These are phyloP conservation scores for Allium fistulosum DNA, from an alignment of 106 monocot genomes.

Conservation along the genomic window DNA sequence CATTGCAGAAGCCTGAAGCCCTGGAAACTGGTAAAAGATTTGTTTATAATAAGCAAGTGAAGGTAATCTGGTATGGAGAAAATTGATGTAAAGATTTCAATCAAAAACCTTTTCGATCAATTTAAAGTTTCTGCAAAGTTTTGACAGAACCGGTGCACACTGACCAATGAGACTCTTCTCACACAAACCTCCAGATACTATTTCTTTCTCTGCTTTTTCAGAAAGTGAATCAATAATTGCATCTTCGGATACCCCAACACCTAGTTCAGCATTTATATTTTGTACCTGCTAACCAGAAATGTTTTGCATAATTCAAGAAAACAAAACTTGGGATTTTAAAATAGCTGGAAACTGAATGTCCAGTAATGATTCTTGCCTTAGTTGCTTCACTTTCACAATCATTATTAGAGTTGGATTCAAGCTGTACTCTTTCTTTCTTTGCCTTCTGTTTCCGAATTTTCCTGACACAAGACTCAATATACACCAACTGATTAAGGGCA, in stretches of 20 bases:
- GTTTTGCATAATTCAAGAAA: not conserved
- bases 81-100: not conserved
- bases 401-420: conserved; percentile 22
- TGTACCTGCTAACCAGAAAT: conserved; percentile 24
- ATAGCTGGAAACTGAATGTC: not conserved
- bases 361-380: conserved; percentile 25
- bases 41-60: not conserved
- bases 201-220: conserved; percentile 93
- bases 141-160: conserved; percentile 82
- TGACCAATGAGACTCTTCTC: conserved; percentile 70
- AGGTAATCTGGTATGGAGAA: conserved; percentile 1
- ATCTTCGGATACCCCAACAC: conserved; percentile 74
- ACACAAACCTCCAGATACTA: conserved; percentile 41
- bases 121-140: conserved; percentile 81
- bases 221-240: conserved; percentile 66
- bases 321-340: conserved; percentile 3
- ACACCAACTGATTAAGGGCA: conserved; percentile 82
- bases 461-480: conserved; percentile 66
- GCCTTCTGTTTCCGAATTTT: conserved; percentile 71
- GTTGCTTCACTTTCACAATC: conserved; percentile 11
- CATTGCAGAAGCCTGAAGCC: conserved; percentile 92
- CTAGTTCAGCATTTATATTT: conserved; percentile 91
- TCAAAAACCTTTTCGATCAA: conserved; percentile 76
- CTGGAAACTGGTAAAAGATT: conserved; percentile 56
- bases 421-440: conserved; percentile 43